phyloP scores from a whole-genome alignment of 768 basidiomycete genomes.

The Russula abietina region DNA sequence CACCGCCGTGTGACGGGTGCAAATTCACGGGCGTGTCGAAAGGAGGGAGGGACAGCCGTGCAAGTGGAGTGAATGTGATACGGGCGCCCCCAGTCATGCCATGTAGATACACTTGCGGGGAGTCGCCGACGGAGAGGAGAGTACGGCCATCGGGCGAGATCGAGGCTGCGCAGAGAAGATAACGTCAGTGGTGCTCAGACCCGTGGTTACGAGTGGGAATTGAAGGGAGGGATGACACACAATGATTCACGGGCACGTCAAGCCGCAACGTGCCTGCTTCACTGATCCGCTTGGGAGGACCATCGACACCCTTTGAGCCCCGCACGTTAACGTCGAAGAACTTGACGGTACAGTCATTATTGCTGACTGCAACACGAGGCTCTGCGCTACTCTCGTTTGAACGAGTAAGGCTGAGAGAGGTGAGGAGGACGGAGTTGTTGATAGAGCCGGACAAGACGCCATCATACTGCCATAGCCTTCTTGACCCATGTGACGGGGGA shows the following conservation, averaged over 20 bases:
- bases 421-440: constrained; percentile 72
- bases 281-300: constrained; percentile 38
- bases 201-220: neutral
- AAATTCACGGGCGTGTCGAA: constrained; percentile 34
- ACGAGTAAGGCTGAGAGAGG: constrained; percentile 53
- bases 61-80: constrained; percentile 59
- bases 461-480: constrained; percentile 48
- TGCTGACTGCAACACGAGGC: constrained; percentile 75
- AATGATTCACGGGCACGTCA: constrained; percentile 75
- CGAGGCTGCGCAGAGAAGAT: constrained; percentile 49
- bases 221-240: constrained; percentile 40
- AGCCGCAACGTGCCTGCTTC: constrained; percentile 51
- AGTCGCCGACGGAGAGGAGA: constrained; percentile 87
- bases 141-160: constrained; percentile 85
- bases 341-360: constrained; percentile 78
- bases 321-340: constrained; percentile 71
- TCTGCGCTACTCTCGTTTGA: constrained; percentile 61
- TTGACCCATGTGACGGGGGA: constrained; percentile 16
- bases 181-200: neutral
- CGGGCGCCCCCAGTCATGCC: constrained; percentile 60
- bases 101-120: constrained; percentile 78
- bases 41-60: constrained; percentile 59
- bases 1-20: constrained; percentile 7
- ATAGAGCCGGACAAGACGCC: constrained; percentile 58
- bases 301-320: constrained; percentile 30